Conservation (phyloP, 2,329 filamentous ascomycete genomes). For the Ceratocystis huliohia region DNA sequence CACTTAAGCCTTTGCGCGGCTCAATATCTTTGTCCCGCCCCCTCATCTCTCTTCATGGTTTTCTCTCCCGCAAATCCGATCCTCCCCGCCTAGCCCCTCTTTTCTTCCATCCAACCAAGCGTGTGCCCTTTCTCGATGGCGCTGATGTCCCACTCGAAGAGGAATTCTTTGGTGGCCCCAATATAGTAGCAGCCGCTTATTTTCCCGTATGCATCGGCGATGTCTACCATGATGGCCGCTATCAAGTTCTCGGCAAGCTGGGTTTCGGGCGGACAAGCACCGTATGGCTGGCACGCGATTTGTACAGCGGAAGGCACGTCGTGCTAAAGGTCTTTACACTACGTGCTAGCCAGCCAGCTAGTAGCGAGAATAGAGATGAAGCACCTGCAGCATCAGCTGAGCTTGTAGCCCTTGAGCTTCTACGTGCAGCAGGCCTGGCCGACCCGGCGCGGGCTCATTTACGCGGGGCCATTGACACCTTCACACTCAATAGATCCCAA, state of each 20-base stretch:
- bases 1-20: no score
- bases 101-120: slow-evolving; percentile 9
- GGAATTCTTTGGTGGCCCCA: background rate
- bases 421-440: background rate
- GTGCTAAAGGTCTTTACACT: slow-evolving; percentile 1
- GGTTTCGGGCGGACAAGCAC: slow-evolving; percentile 12
- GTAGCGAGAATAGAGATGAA: no score
- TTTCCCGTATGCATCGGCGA: slow-evolving; percentile 9
- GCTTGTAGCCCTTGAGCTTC: background rate
- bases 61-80: no score
- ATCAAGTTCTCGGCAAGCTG: slow-evolving; percentile 6
- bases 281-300: slow-evolving; percentile 6
- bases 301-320: background rate
- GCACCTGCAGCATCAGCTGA: background rate
- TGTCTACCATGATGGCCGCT: background rate
- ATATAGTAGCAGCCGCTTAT: background rate
- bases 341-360: background rate
- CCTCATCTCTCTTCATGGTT: no score
- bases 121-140: background rate
- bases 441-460: background rate
- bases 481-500: background rate
- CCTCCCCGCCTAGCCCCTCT: background rate
- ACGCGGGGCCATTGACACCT: background rate
- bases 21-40: no score
- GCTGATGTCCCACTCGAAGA: background rate